Evolutionary conservation across 2,329 filamentous ascomycete genomes (phyloP), one percentile per base, ranked within the genome.

Genomic region (Penicillium aurantiogriseum): DNA sequence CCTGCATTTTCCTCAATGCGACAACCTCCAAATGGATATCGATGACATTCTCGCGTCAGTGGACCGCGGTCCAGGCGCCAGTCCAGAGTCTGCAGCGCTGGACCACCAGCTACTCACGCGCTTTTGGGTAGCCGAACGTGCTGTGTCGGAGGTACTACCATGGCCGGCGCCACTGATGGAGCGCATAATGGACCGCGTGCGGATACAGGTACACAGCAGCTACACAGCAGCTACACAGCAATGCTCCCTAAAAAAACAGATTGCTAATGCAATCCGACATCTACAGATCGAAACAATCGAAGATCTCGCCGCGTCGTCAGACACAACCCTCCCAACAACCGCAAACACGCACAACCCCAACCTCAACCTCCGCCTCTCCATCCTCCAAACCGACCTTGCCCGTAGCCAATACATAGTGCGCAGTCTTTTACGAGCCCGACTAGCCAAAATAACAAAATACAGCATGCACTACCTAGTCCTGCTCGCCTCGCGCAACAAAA

Each of bases 361-460:
- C 74, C 88, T 90, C 63, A 97, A 96, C 73, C 96, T 99, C 74
- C 86, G 87, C 60, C 87, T 97, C 69, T 96, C 97, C 48, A 89
- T 99, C 61, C 87, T 97, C 54, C 94, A 99, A 79, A 97, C 95
- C 7, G 94, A 99, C 77, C 84, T 99, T 54, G 92, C 97, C 74
- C 83, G 94, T 45, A 95, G 90, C 77, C 96, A 96, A 77, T 99
- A 92, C 70, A 82, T 99, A 23, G 84, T 97, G 19, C 84, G 94
- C 59, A 89, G 89, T 63, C 88, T 93, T 63, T 76, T 99, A 55
- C 84, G 95, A 52, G 87, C 90, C 10, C 83, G 94, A n/a, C 87
- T 97, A 56, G 86, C 90, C 53, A 97, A 99, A 83, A 69, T 80
- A 56, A 76, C 76, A 31, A 74, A 74, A 57, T 69, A 75, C 65